Conservation (phyloP, 164 flowering plant genomes). For the Vitis amurensis region DNA sequence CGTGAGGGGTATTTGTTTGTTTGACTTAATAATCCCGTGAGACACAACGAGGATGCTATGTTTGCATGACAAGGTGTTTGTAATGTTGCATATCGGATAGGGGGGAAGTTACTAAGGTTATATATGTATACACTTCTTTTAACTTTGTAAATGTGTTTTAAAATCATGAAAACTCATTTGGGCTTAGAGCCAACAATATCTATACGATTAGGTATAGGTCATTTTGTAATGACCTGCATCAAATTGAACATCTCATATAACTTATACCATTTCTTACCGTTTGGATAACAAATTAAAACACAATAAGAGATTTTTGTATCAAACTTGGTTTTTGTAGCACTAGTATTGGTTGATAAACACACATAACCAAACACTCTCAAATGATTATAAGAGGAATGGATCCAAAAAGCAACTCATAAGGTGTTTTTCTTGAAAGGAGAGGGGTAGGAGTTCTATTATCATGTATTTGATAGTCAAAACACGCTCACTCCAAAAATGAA, state of each 20-base stretch:
- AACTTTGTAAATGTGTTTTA: too few species aligned
- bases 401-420: neutral
- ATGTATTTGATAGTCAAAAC: neutral
- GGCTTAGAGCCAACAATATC: too few species aligned
- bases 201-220: too few species aligned
- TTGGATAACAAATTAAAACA: neutral
- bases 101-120: too few species aligned
- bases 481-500: neutral
- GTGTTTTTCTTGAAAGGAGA: neutral
- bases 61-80: too few species aligned
- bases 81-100: too few species aligned
- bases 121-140: too few species aligned
- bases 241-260: neutral
- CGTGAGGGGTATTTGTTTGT: too few species aligned
- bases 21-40: too few species aligned
- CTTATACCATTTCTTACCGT: neutral
- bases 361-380: neutral
- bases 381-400: neutral
- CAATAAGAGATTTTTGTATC: neutral
- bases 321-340: neutral
- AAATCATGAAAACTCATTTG: too few species aligned
- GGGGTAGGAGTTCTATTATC: neutral
- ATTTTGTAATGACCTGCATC: too few species aligned
- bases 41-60: too few species aligned
- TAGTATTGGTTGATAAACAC: neutral